Percentiles rank a stretch among this genome's conserved stretches.
Evolutionary conservation across 2,329 filamentous ascomycete species (phyloP).

Genomic region (Xylariaceae sp.): DNA sequence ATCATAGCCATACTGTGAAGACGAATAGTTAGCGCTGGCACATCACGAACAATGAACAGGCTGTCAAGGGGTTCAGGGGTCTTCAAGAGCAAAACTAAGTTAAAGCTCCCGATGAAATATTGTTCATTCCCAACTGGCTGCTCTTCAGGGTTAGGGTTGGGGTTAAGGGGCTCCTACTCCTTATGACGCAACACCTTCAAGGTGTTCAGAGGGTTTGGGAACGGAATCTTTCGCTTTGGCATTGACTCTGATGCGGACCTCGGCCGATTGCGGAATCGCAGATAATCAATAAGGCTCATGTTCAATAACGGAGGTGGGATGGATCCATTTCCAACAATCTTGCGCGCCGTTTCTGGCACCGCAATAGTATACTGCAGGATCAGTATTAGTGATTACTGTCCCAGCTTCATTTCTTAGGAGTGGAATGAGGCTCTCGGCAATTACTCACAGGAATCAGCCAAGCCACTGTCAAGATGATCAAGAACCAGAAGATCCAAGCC

Average conservation of each 20-base stretch:
- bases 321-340: constrained; percentile 58
- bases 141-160: too few relatives aligned
- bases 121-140: too few relatives aligned
- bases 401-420: too few relatives aligned
- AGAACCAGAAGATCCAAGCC: constrained; percentile 66
- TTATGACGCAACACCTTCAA: constrained; percentile 49
- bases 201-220: constrained; percentile 54
- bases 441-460: constrained; percentile 43
- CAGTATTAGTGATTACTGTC: background rate
- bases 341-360: constrained; percentile 55
- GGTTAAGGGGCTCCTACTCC: constrained; percentile 6
- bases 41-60: background rate
- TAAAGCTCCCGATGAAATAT: background rate
- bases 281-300: constrained; percentile 48
- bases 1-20: constrained; percentile 48
- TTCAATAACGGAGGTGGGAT: constrained; percentile 54
- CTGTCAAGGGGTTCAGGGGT: background rate
- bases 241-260: constrained; percentile 33
- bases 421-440: background rate
- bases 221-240: constrained; percentile 39
- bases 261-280: constrained; percentile 34
- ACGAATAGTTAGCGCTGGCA: background rate
- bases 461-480: constrained; percentile 47
- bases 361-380: constrained; percentile 40
- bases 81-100: background rate